Conservation (phyloP, 2,329 filamentous ascomycete species). For the Fusarium albosuccineum region DNA sequence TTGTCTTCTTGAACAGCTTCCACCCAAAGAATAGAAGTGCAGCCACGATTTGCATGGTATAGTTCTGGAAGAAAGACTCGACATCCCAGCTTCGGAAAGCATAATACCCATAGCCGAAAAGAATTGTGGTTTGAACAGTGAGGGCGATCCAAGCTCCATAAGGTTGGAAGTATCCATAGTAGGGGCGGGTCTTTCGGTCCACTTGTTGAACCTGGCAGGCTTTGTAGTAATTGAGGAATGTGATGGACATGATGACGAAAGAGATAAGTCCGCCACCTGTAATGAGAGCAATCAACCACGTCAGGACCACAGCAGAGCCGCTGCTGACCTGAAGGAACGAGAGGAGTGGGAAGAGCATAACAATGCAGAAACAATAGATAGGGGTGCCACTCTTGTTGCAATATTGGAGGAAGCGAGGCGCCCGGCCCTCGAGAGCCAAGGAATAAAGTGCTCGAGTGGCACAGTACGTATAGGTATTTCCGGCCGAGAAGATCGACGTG, state of each 20-base stretch:
- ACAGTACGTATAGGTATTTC: constrained; percentile 49
- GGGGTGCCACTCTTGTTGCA: constrained; percentile 71
- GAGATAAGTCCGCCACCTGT: constrained; percentile 69
- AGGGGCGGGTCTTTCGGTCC: constrained; percentile 65
- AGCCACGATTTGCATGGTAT: constrained; percentile 67
- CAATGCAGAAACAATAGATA: constrained; percentile 66
- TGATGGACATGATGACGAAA: constrained; percentile 65
- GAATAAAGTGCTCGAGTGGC: neutral
- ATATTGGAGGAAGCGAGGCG: constrained; percentile 60
- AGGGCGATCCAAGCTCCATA: constrained; percentile 63
- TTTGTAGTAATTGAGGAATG: constrained; percentile 60
- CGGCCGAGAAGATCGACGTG: constrained; percentile 45
- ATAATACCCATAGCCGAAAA: constrained; percentile 66
- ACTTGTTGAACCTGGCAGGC: constrained; percentile 64
- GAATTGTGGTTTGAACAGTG: constrained; percentile 54
- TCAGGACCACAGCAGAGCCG: neutral
- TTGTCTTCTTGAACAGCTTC: constrained; percentile 72
- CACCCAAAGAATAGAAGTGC: constrained; percentile 67
- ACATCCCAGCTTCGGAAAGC: constrained; percentile 62
- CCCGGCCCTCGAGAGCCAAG: neutral
- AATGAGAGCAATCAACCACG: constrained; percentile 64
- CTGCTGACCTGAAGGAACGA: neutral
- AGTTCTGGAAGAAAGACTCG: constrained; percentile 62
- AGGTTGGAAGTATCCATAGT: constrained; percentile 49
- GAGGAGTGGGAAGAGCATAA: constrained; percentile 60